Base-by-base conservation (phyloP, 495 filamentous ascomycete genomes). In the Cercophora newfieldiana region DNA sequence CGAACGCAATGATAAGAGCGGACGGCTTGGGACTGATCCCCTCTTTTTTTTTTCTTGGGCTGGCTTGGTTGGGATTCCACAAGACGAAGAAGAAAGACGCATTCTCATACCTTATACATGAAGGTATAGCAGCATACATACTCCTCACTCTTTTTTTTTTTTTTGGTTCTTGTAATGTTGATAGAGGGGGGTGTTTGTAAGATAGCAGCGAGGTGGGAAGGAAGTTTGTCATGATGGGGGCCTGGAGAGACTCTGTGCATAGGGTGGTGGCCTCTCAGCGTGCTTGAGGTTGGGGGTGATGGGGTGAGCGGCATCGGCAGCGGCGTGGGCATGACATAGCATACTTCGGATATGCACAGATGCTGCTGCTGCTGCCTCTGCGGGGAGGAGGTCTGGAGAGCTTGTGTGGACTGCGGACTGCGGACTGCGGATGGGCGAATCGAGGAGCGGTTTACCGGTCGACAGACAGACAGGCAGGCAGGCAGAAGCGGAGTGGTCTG, bases 91-190 rank as follows among this genome's bases (percentile, higher is more conserved):
- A 25, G 49, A 53, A 53, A 53, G 49, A 19, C 19, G 19, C 19
- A 53, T 19, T 18, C 44, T 49, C 44, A 19, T 49, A 49, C 44
- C 16, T n/a, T n/a, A 53, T n/a, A 55, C 26, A 25, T 55, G 26
- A 55, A 55, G 51, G 51, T 55, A 55, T 8, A 55, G 10, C 37
- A 44, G 37, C 18, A 14, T 55, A 55, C 51, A 55, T 44, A 44
- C 37, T 55, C 51, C 51, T 55, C 51, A 25, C 51, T 55, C 51
- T 14, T 16, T 44, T 44, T 55, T 55, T 55, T 22, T 14, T 16
- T 44, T 44, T 55, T 55, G 22, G 21, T 55, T 26, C 51, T 26
- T 55, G 51, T 55, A 55, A 55, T 55, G 51, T 12, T 22, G 22
- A 28, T 55, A 26, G 51, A 26, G 26, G 18, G 21, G 22, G 51